A percentile compares a stretch with the other conserved stretches of the same genome.
phyloP scores from a whole-genome alignment of 768 basidiomycete species.

The Solioccasus polychromus region DNA sequence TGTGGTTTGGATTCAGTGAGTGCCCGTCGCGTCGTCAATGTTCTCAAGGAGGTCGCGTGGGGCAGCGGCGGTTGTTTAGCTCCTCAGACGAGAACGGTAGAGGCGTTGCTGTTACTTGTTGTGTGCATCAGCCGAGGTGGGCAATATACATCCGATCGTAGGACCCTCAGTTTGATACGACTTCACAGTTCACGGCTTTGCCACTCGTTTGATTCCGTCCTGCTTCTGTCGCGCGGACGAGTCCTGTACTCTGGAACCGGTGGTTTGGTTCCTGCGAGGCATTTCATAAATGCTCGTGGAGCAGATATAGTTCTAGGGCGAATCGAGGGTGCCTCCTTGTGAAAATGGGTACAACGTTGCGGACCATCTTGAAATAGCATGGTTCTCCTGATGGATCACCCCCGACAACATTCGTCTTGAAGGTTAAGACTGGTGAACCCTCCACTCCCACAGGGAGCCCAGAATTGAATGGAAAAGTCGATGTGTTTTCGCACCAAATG shows the following conservation, averaged over 20 bases:
- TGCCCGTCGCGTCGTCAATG: constrained; percentile 73
- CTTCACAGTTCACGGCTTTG: constrained; percentile 69
- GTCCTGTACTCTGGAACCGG: constrained; percentile 80
- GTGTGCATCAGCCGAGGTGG: constrained; percentile 84
- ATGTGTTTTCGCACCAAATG: too few relatives aligned
- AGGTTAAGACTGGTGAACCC: constrained; percentile 2
- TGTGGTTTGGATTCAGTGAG: constrained; percentile 85
- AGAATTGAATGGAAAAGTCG: constrained; percentile 14
- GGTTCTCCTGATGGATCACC: constrained; percentile 51
- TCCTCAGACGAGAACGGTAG: constrained; percentile 36
- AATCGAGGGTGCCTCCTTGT: constrained; percentile 45
- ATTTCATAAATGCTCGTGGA: constrained; percentile 47
- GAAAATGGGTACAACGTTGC: constrained; percentile 88
- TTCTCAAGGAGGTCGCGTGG: constrained; percentile 73
- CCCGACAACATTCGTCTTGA: constrained; percentile 18
- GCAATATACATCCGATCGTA: constrained; percentile 12
- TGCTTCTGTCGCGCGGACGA: constrained; percentile 74
- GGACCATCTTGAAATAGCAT: constrained; percentile 88
- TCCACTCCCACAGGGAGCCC: neutral
- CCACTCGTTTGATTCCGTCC: constrained; percentile 78
- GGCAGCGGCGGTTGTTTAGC: constrained; percentile 27
- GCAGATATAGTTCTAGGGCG: constrained; percentile 31
- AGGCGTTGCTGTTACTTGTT: constrained; percentile 81
- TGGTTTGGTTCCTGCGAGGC: constrained; percentile 60
- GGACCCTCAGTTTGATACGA: neutral